Percentiles rank a stretch among this genome's conserved stretches.
Evolutionary conservation across 495 filamentous ascomycete species (phyloP).

Genomic region (Penicillium arizonense): DNA sequence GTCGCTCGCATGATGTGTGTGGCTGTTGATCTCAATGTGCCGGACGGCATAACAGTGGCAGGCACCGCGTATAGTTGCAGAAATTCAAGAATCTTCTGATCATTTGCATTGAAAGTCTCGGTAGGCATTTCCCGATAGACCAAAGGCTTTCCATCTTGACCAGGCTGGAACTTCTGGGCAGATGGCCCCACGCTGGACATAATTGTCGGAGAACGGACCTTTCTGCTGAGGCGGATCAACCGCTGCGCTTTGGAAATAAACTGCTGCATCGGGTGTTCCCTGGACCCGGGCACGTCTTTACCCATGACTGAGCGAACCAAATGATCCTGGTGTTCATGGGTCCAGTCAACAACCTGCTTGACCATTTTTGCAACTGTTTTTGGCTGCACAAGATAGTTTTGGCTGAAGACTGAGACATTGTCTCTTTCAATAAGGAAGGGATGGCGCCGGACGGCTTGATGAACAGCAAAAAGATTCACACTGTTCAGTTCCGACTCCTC

Average conservation of each 20-base stretch:
- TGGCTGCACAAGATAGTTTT: slow-evolving; percentile 48
- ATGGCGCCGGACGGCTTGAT: slow-evolving; percentile 49
- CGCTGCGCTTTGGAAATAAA: slow-evolving; percentile 67
- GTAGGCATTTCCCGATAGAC: slow-evolving; percentile 42
- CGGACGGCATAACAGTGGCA: slow-evolving; percentile 49
- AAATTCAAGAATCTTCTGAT: slow-evolving; percentile 64
- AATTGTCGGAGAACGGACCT: slow-evolving; percentile 56
- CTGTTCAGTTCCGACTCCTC: slow-evolving; percentile 43
- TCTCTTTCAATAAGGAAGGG: slow-evolving; percentile 50
- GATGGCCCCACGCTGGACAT: slow-evolving; percentile 54
- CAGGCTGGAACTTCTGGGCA: slow-evolving; percentile 35
- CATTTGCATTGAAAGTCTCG: slow-evolving; percentile 37
- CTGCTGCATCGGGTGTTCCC: slow-evolving; percentile 40
- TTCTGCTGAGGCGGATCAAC: slow-evolving; percentile 66
- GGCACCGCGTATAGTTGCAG: slow-evolving; percentile 59
- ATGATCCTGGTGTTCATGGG: slow-evolving; percentile 56
- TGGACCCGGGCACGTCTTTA: slow-evolving; percentile 14
- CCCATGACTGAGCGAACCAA: slow-evolving; percentile 26
- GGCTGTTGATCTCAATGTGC: slow-evolving; percentile 57
- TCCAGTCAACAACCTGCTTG: slow-evolving; percentile 51
- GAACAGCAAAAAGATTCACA: slow-evolving; percentile 64
- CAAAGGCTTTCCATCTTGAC: slow-evolving; percentile 29
- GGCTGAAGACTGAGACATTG: slow-evolving; percentile 37
- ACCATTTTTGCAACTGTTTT: slow-evolving; percentile 43
- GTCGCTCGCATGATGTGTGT: slow-evolving; percentile 71